Conservation (phyloP, 1,139 yeast species). For the Debaryomyces fabryi region DNA sequence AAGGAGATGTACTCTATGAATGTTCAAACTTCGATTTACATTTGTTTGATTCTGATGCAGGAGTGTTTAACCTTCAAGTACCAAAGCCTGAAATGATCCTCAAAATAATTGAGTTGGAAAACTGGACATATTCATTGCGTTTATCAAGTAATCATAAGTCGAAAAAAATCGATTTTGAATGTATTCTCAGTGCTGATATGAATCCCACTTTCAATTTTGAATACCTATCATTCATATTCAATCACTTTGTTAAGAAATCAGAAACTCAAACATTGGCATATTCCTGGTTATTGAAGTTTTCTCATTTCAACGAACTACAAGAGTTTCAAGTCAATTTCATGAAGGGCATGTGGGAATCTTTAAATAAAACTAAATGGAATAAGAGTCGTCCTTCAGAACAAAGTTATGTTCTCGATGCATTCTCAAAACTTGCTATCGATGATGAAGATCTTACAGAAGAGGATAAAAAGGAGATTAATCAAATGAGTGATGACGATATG, state of each 20-base stretch:
- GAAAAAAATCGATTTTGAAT: conserved; percentile 37
- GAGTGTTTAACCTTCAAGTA: conserved; percentile 52
- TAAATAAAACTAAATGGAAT: conserved; percentile 55
- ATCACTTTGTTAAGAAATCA: conserved; percentile 36
- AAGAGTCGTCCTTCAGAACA: conserved; percentile 17
- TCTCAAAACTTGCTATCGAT: conserved; percentile 31
- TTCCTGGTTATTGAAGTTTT: conserved; percentile 69
- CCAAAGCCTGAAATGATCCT: conserved; percentile 17
- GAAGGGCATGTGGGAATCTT: conserved; percentile 62
- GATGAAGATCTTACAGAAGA: conserved; percentile 24
- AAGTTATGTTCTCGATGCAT: conserved; percentile 30
- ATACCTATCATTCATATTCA: conserved; percentile 65
- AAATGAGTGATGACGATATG: conserved; percentile 15
- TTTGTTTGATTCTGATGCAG: conserved; percentile 56
- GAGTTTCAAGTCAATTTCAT: conserved; percentile 57
- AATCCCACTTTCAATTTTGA: conserved; percentile 69
- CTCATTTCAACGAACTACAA: conserved; percentile 38
- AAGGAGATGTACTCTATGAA: conserved; percentile 13
- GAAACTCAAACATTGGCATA: conserved; percentile 32
- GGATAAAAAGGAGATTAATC: conserved; percentile 15
- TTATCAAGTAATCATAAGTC: conserved; percentile 24
- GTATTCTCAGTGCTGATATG: conserved; percentile 50
- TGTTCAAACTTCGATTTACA: conserved; percentile 36
- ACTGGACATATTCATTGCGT: conserved; percentile 57
- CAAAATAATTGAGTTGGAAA: conserved; percentile 48